Evolutionary conservation across 2,329 filamentous ascomycete species (phyloP), one percentile per base, ranked within the genome.

Genomic region (Pezicula radicicola): DNA sequence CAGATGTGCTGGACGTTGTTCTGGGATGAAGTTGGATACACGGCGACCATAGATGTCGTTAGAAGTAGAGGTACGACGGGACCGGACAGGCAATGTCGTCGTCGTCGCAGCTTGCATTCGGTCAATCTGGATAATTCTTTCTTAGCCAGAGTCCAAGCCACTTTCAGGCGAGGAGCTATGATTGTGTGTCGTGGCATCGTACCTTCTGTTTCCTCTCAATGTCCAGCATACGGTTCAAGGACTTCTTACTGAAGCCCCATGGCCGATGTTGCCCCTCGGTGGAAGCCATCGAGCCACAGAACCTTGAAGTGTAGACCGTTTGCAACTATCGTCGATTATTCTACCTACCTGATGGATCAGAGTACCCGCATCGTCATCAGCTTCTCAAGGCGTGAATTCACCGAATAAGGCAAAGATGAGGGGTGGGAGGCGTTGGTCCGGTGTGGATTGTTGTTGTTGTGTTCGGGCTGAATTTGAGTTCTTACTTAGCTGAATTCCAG

Each of bases 171-270:
- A 60, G 53, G 49, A 56, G 43, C 36, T 48, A 55, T 56, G 49
- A 39, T 49, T 52, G 33, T 54, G 55, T 25, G 47, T 16, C 19
- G 15, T 28, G 28, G 39, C 8, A 50, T 63, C 72, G 71, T 71
- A 84, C 81, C 77, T 80, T 81, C 66, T 72, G 75, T 63, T 72
- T 73, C 63, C 77, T 80, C 63, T 84, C 81, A 48, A 84, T 67
- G 59, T 83, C 79, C 46, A 84, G 71, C 80, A 84, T 83, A 53
- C 72, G 74, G 64, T 81, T 74, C 57, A 84, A 75, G 3, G 59
- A 63, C 37, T 56, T 58, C 50, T 55, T 55, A 43, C 60, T 55
- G 16, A 49, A 47, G 9, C 53, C 15, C 15, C 39, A 50, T 40
- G 56, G 48, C 15, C 52, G 46, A 46, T 45, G 48, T 41, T 52